Base-by-base conservation (phyloP, 2,329 filamentous ascomycete genomes). In the Dothideomycetes sp. region DNA sequence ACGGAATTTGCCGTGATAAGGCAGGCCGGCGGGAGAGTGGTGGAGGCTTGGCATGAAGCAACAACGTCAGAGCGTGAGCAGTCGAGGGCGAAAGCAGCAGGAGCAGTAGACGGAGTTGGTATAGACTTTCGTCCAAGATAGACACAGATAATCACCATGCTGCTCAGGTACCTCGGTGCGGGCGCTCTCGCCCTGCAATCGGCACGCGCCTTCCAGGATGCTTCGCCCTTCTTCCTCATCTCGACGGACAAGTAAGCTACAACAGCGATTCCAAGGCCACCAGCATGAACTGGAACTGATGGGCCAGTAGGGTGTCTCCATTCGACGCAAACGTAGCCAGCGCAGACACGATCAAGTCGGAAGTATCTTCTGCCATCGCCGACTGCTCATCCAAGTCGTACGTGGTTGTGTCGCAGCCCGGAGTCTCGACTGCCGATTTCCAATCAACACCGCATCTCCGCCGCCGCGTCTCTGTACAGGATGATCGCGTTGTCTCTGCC, bases 141-240 rank as follows among this genome's bases (percentile, higher is more conserved):
- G 17, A 38, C 12, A 9, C 22, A 40, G 28, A 33, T n/a, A 24
- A 18, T 10, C 31, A 24, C 23, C 25, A 43, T 43, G 41, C 18
- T 43, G 41, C 22, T 38, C 22, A 24, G 27, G 22, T 33, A 38
- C 15, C 10, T 43, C 10, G 34, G 41, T 31, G 41, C 41, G 22
- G 41, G 28, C 28, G 41, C 41, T 17, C 41, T 43, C 19, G 41
- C 41, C n/a, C 24, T 37, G 33, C 33, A 43, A 17, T 19, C 28
- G 17, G 78, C 72, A 31, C 67, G 77, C 47, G 88, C 85, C 18
- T 91, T 94, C 61, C 78, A 76, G 48, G 82, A 94, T 63, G 86
- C 88, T 2, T 88, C 85, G 41, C 89, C 91, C 13, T 91, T 94
- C 63, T 74, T 94, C 58, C 67, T 95, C 50, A 81, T 93, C 61